Evolutionary conservation across 371 early-diverging fungal species (phyloP).

Genomic region (Mucor circinelloides): DNA sequence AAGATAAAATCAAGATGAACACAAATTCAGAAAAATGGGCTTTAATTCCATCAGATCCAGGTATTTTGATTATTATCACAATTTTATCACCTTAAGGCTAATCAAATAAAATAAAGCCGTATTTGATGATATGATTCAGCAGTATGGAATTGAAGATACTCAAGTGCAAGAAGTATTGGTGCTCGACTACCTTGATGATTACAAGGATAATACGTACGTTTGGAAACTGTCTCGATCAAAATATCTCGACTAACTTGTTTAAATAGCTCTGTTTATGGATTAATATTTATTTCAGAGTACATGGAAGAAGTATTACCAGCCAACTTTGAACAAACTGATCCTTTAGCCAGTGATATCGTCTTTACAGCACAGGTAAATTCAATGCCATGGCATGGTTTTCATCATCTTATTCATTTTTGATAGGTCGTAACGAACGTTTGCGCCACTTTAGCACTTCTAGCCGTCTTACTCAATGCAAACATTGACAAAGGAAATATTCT

Average conservation of each 20-base stretch:
- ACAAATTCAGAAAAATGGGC: conserved; percentile 6
- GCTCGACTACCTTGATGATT: conserved; percentile 13
- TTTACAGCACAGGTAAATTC: conserved; percentile 19
- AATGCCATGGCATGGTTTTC: neutral
- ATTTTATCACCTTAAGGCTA: too few relatives aligned
- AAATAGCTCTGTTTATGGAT: conserved; percentile 13
- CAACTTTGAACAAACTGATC: neutral
- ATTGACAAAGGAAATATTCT: conserved; percentile 14
- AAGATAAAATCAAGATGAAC: neutral
- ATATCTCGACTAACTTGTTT: neutral
- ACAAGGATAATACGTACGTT: conserved; percentile 8
- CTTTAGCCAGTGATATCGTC: neutral
- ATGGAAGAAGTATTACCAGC: conserved; percentile 6
- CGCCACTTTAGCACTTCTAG: conserved; percentile 23
- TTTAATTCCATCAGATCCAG: conserved; percentile 27
- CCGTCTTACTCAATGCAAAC: conserved; percentile 18
- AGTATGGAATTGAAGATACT: conserved; percentile 12
- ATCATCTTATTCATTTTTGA: neutral
- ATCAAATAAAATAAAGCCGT: conserved; percentile 1
- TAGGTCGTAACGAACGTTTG: conserved; percentile 21
- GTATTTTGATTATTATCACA: neutral
- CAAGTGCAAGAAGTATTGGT: conserved; percentile 16
- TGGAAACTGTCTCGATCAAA: too few relatives aligned
- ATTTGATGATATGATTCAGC: conserved; percentile 22
- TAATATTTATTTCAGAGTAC: conserved; percentile 17